phyloP scores from a whole-genome alignment of 129 eudicot species.

The Tanacetum coccineum region DNA sequence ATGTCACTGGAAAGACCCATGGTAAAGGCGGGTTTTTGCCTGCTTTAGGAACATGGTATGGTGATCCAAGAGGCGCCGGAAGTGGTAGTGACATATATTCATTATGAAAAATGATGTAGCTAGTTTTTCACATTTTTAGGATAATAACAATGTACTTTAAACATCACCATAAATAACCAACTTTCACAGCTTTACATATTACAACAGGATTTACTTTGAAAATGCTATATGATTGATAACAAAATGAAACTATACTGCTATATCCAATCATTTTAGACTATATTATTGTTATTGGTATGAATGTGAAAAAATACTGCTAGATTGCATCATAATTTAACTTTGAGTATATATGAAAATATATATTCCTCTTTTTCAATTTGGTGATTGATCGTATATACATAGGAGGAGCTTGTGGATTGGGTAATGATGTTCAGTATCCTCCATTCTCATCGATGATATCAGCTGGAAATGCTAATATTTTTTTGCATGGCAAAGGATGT shows the following conservation, averaged over 20 bases:
- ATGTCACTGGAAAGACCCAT: no score
- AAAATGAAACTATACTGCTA: no score
- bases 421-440: slow-evolving; percentile 14
- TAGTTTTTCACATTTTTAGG: no score
- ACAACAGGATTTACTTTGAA: no score
- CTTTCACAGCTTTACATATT: no score
- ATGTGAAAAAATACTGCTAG: no score
- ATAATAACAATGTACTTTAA: no score
- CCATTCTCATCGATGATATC: slow-evolving; percentile 26
- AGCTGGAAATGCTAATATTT: slow-evolving; percentile 32
- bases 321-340: neutral
- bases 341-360: neutral
- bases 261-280: no score
- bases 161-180: no score
- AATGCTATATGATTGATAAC: no score
- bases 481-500: slow-evolving; percentile 36
- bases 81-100: slow-evolving; percentile 27
- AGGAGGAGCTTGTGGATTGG: slow-evolving; percentile 51
- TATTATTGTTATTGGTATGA: no score
- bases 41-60: slow-evolving; percentile 49
- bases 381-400: neutral
- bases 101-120: neutral
- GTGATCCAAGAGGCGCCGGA: slow-evolving; percentile 31
- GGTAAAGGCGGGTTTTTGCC: slow-evolving; percentile 16
- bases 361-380: neutral